A percentile compares a stretch with the other conserved stretches of the same genome.
Evolutionary conservation across 768 basidiomycete genomes (phyloP).

Genomic region (Naganishia friedmannii): DNA sequence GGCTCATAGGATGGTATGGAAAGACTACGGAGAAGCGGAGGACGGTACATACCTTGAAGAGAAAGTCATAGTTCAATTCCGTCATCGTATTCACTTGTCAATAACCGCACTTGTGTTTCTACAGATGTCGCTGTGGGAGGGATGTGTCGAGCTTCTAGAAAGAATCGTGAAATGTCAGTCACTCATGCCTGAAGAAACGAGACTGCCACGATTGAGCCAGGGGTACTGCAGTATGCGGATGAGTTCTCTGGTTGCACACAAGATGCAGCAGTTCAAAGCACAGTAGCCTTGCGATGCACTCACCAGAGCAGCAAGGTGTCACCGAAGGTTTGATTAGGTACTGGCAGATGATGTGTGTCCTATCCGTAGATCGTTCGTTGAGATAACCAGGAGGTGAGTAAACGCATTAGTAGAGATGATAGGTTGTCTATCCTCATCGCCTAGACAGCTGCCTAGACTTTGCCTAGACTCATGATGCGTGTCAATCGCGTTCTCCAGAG

Average conservation of each 20-base stretch:
- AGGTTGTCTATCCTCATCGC: too few species aligned
- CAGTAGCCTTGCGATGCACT: background rate
- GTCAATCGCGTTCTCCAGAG: too few species aligned
- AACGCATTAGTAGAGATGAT: background rate
- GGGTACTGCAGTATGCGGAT: background rate
- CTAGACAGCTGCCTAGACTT: too few species aligned
- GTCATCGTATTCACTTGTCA: conserved; percentile 59
- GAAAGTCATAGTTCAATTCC: conserved; percentile 96
- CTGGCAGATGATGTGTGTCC: background rate
- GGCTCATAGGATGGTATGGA: background rate
- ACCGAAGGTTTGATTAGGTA: background rate
- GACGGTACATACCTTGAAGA: conserved; percentile 77
- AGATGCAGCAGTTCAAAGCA: background rate
- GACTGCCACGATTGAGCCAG: background rate
- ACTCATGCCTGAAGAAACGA: background rate
- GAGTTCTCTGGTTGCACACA: background rate
- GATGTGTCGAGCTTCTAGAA: background rate
- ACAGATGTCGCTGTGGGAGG: background rate
- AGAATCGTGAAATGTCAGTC: background rate
- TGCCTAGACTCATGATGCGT: background rate
- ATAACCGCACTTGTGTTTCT: background rate
- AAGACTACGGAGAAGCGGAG: background rate
- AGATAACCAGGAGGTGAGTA: background rate
- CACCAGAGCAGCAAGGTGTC: background rate
- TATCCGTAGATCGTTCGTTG: background rate